Evolutionary conservation across 2,329 filamentous ascomycete species (phyloP).

Genomic region (Trichoderma endophyticum): DNA sequence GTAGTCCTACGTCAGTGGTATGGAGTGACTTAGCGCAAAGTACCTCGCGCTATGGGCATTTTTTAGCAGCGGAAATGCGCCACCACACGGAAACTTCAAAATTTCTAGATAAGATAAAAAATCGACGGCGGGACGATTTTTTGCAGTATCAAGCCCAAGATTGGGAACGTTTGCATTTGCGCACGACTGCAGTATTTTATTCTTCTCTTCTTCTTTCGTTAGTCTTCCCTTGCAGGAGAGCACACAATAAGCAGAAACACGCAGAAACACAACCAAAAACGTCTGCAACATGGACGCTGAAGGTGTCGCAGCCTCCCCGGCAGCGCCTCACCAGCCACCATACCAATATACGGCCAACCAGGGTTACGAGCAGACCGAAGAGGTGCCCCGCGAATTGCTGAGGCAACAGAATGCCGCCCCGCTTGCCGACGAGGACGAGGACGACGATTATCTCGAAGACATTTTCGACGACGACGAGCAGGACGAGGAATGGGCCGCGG

Average conservation of each 20-base stretch:
- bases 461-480: conserved; percentile 45
- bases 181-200: not conserved
- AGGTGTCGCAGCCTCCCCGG: conserved; percentile 31
- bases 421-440: conserved; percentile 24
- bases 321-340: conserved; percentile 45
- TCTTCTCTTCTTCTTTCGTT: not conserved
- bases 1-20: not conserved
- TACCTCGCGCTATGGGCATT: not conserved
- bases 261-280: not conserved
- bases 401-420: conserved; percentile 25
- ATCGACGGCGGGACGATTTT: not conserved
- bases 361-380: conserved; percentile 41
- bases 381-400: conserved; percentile 32
- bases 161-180: not conserved
- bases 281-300: conserved; percentile 15
- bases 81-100: conserved; percentile 16
- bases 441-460: conserved; percentile 41
- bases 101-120: conserved; percentile 21
- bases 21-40: not conserved
- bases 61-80: conserved; percentile 13
- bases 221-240: not conserved
- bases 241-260: not conserved
- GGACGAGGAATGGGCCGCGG: conserved; percentile 59
- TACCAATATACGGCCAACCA: conserved; percentile 43
- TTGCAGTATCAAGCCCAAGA: not conserved